Evolutionary conservation across 306 rosid species (phyloP), one percentile per base, ranked within the genome.

Genomic region (Carpinus viminea): DNA sequence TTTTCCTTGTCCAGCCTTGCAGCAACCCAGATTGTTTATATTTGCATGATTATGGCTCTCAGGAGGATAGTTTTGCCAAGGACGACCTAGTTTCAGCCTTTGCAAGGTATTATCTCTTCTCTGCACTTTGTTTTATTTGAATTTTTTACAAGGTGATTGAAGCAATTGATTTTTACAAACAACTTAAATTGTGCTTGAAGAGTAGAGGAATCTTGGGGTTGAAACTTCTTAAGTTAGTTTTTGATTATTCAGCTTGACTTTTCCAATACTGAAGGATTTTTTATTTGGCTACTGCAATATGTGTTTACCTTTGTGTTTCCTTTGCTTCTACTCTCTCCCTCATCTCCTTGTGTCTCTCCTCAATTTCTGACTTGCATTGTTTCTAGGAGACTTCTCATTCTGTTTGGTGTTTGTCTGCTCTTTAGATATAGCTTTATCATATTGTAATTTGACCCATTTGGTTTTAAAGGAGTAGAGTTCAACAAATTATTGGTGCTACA

Each of bases 21-120:
- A 82, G 83, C 84, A 87, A 84, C 28, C 74, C 79, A 76, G 90
- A 87, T 74, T 87, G 90, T 70, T 79, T 87, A 38, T 87, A 84
- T 82, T 78, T 82, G 79, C 90, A 87, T 71, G 90, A 84, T 55
- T 84, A 81, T 74, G 90, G 90, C 62, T 78, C 86, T 74, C 85
- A 84, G 12, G 90, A 87, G 51, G 90, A 87, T 60, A 87, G 90
- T 79, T 87, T 84, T 82, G 80, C 88, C 65, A 87, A 87, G 72
- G 88, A 87, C 65, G 90, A 84, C 72, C 82, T 87, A 74, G 84
- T 77, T 66, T 79, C 85, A 66, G 90, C 88, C 59, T 82, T 87
- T 79, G 86, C 86, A 65, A 87, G 90, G 90, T 87, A 79, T 82
- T 77, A 24, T 68, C 61, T 55, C 61, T n/a, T n/a, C n/a, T 55